phyloP scores from a whole-genome alignment of 2,329 filamentous ascomycete genomes.

The Pseudogymnoascus sp. region DNA sequence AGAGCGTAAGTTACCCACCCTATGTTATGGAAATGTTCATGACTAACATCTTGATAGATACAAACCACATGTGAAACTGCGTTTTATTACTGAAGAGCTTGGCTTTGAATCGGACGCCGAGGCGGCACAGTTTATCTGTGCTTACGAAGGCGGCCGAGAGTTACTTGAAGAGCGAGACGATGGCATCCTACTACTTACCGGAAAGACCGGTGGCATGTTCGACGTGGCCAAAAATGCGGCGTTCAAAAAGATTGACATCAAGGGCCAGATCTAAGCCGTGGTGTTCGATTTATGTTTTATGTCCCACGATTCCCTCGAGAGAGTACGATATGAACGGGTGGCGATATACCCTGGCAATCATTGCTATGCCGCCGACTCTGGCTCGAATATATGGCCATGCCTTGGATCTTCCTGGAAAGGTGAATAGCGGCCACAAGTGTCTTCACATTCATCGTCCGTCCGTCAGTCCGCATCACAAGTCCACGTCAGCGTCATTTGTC shows the following conservation, averaged over 20 bases:
- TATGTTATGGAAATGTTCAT: not conserved
- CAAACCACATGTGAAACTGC: constrained; percentile 79
- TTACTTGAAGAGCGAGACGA: constrained; percentile 70
- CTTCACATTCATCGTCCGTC: not conserved
- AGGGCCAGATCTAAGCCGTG: constrained; percentile 75
- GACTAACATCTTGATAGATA: constrained; percentile 59
- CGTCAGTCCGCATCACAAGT: not conserved
- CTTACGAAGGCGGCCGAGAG: constrained; percentile 60
- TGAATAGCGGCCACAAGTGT: not conserved
- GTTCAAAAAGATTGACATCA: constrained; percentile 87
- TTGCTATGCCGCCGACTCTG: not conserved
- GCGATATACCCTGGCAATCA: not conserved
- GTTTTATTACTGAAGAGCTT: constrained; percentile 91
- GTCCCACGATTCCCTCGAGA: not conserved
- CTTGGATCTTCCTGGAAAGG: not conserved
- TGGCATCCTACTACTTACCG: constrained; percentile 62
- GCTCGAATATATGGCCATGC: not conserved
- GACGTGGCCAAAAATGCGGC: constrained; percentile 64
- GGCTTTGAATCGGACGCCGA: constrained; percentile 89
- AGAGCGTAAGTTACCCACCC: constrained; percentile 65
- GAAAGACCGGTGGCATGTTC: constrained; percentile 65
- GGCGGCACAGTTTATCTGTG: constrained; percentile 81
- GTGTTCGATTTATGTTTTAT: not conserved
- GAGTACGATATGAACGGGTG: not conserved
- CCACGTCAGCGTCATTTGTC: not conserved